These are phyloP conservation scores for Nannizziopsis barbatae DNA, from an alignment of 2,329 filamentous ascomycete species.

Conservation along the genomic window DNA sequence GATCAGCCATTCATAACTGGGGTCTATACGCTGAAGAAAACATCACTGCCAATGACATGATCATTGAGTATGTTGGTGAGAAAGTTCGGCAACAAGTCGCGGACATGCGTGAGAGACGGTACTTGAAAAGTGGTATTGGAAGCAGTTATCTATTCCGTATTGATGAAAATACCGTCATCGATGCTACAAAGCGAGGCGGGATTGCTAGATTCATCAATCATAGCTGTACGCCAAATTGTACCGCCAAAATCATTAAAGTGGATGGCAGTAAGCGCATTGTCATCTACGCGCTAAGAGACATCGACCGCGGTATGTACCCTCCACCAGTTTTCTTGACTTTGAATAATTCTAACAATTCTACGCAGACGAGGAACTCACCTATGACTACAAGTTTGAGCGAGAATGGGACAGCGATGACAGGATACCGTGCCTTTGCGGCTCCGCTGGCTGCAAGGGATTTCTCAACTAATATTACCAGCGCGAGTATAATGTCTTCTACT, in stretches of 20 bases:
- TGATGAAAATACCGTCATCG: slow-evolving; percentile 92
- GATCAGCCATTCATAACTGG: slow-evolving; percentile 98
- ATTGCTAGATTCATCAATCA: slow-evolving; percentile 98
- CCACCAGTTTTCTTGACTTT: background rate
- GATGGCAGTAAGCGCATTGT: slow-evolving; percentile 97
- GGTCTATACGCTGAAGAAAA: slow-evolving; percentile 96
- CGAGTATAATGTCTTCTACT: too few relatives aligned
- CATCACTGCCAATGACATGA: slow-evolving; percentile 96
- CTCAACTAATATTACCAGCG: slow-evolving; percentile 55
- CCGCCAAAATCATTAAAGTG: slow-evolving; percentile 97
- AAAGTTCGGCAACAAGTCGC: slow-evolving; percentile 94
- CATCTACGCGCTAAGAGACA: slow-evolving; percentile 94
- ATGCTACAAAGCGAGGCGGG: slow-evolving; percentile 95
- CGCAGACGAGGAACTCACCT: slow-evolving; percentile 93
- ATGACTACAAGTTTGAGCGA: slow-evolving; percentile 99
- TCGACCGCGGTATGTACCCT: slow-evolving; percentile 73
- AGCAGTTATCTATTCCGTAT: slow-evolving; percentile 97
- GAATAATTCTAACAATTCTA: slow-evolving; percentile 20
- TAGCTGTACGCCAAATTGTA: slow-evolving; percentile 96
- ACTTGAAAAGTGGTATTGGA: slow-evolving; percentile 91
- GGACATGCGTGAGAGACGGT: slow-evolving; percentile 85
- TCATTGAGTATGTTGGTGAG: slow-evolving; percentile 98
- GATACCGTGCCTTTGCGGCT: slow-evolving; percentile 94
- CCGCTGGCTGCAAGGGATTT: slow-evolving; percentile 93
- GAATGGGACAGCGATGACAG: slow-evolving; percentile 90